A percentile compares a stretch with the other conserved stretches of the same genome.
These are phyloP conservation scores for Schoenoplectus triqueter DNA, from an alignment of 202 grass and related monocot species.

Conservation along the genomic window DNA sequence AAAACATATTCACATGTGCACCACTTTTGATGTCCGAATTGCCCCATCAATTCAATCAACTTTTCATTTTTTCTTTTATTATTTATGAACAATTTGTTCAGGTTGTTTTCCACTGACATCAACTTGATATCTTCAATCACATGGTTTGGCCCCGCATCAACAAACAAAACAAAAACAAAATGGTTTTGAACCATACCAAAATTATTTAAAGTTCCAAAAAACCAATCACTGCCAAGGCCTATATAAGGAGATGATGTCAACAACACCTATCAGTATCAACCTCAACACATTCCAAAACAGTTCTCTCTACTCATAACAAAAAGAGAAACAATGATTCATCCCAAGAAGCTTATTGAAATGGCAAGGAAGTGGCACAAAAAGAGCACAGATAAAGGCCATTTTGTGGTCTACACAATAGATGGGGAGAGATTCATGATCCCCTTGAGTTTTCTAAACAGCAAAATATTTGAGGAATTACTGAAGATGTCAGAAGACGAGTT, in stretches of 20 bases:
- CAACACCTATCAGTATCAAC: neutral
- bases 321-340: slow-evolving; percentile 21
- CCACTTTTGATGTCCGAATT: slow-evolving; percentile 25
- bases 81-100: slow-evolving; percentile 17
- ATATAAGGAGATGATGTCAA: slow-evolving; percentile 4
- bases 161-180: neutral
- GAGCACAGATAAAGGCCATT: slow-evolving; percentile 37
- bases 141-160: slow-evolving; percentile 24
- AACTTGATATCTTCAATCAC: slow-evolving; percentile 37
- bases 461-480: slow-evolving; percentile 38
- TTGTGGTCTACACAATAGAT: slow-evolving; percentile 43
- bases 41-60: neutral
- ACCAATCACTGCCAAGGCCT: neutral
- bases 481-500: slow-evolving; percentile 47
- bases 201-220: neutral
- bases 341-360: slow-evolving; percentile 33
- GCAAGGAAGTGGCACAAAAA: slow-evolving; percentile 38
- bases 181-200: slow-evolving; percentile 21
- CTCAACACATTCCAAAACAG: slow-evolving; percentile 27
- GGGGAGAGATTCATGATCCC: slow-evolving; percentile 43
- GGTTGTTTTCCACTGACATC: slow-evolving; percentile 23
- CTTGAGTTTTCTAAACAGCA: slow-evolving; percentile 35
- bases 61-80: slow-evolving; percentile 16
- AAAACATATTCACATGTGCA: neutral
- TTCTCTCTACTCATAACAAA: neutral